Base-by-base conservation (phyloP, 352 stramenopile genomes). In the Pythium plurisporium region DNA sequence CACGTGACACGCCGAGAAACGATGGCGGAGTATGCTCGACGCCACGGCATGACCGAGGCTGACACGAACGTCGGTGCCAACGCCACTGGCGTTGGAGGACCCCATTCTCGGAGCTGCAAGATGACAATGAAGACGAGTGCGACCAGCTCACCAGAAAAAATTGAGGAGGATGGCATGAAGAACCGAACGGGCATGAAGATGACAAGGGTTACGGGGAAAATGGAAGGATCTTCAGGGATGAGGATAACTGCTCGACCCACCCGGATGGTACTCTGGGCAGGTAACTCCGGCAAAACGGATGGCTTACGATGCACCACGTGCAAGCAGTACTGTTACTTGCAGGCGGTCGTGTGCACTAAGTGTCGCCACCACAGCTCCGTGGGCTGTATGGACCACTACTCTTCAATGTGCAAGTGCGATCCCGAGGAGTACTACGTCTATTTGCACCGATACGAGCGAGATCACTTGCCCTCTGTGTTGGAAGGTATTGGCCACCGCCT, bases 271-370 rank as follows among this genome's bases (percentile, higher is more conserved):
- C 57, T 89, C 4, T 94, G 85, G 85, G 85, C 85, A 4, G 85
- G 85, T 20, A 82, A 79, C 34, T 87, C 82, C 1, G 85, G 85
- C 17, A 92, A 88, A 47, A 75, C 74, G 26, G 74, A 91, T 49
- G 85, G 82, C 7, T 57, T 94, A 15, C 85, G 83, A 15, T 94
- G 85, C 38, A 70, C 73, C 0, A 68, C 64, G 4, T 94, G 85
- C 64, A 89, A 91, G 23, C 85, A 94, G 56, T 94, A 94, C 55
- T 94, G 85, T 61, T 94, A 89, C 63, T 47, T 94, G 1, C 78
- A 91, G 52, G 85, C 85, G 12, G 85, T 94, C 0, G 82, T 90
- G 20, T 94, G 85, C 41, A 84, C 79, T 1, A 79, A 72, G 34
- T 94, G 84, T 23, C 78, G 80, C 2, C 73, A 81, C 30, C 67